These are phyloP conservation scores for Thelonectria rubi DNA, from an alignment of 2,329 filamentous ascomycete genomes.

Conservation along the genomic window DNA sequence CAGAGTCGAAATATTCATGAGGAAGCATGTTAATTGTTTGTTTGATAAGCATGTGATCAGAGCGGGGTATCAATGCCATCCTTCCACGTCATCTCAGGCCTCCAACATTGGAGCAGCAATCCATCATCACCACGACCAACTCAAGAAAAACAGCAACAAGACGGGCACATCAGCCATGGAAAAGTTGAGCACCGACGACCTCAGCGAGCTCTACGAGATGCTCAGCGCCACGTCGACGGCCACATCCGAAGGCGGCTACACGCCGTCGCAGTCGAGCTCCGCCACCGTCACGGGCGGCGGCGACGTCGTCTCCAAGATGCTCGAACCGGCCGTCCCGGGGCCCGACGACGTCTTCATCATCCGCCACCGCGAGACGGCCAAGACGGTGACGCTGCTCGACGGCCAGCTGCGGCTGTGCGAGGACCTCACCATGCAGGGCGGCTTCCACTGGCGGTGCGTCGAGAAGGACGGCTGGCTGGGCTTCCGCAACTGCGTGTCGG, in stretches of 20 bases:
- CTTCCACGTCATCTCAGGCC: neutral
- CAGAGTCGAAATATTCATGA: too few relatives aligned
- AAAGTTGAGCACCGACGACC: neutral
- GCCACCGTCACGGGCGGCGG: constrained; percentile 18
- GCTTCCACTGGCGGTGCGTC: constrained; percentile 50
- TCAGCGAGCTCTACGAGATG: constrained; percentile 14
- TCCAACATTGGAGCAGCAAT: neutral
- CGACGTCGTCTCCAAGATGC: neutral
- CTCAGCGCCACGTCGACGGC: constrained; percentile 32
- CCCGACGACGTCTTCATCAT: constrained; percentile 46
- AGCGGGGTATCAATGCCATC: constrained; percentile 8
- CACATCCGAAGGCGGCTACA: constrained; percentile 32
- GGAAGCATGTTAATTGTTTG: neutral
- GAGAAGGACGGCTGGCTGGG: constrained; percentile 51
- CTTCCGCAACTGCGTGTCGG: constrained; percentile 48
- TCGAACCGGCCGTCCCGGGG: constrained; percentile 33
- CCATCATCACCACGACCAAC: too few relatives aligned
- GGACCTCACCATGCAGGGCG: constrained; percentile 27
- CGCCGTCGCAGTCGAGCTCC: constrained; percentile 27
- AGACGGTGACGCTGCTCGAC: constrained; percentile 44
- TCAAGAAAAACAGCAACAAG: neutral
- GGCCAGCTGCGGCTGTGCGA: constrained; percentile 42
- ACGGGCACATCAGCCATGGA: neutral
- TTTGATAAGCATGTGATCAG: constrained; percentile 14
- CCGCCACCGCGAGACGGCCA: constrained; percentile 37